phyloP scores from a whole-genome alignment of 179 eudicot species.

The Camellia oleifera region DNA sequence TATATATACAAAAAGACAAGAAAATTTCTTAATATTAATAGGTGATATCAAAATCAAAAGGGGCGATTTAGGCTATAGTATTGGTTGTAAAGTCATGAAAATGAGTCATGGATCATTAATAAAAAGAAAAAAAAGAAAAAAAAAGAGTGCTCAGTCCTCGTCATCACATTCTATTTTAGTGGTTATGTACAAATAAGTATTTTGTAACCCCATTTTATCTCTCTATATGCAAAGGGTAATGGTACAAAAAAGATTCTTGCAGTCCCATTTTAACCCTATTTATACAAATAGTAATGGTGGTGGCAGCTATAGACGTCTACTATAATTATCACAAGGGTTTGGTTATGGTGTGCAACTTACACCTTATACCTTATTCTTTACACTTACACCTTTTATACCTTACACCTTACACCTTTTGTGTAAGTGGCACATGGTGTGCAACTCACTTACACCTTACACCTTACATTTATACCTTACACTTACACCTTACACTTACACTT shows the following conservation, averaged over 20 bases:
- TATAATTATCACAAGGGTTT: not conserved
- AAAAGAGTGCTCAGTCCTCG: not conserved
- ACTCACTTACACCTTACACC: no score
- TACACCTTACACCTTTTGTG: no score
- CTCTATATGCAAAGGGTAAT: not conserved
- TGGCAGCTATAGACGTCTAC: not conserved
- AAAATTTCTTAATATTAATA: no score
- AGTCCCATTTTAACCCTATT: not conserved
- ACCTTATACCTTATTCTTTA: no score
- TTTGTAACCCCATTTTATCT: not conserved
- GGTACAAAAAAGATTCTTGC: not conserved
- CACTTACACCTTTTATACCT: no score
- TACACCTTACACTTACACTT: no score
- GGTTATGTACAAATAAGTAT: not conserved
- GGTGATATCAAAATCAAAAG: not conserved
- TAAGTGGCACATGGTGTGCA: no score
- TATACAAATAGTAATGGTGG: not conserved
- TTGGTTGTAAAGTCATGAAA: constrained; percentile 9
- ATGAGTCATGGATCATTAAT: constrained; percentile 1
- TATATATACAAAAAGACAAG: no score
- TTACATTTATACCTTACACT: no score
- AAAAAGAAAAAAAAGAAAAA: no score
- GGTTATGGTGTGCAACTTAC: no score
- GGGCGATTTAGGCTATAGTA: not conserved
- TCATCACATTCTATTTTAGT: not conserved